phyloP scores from a whole-genome alignment of 2,329 filamentous ascomycete genomes.

The Fusarium solani-melongenae region DNA sequence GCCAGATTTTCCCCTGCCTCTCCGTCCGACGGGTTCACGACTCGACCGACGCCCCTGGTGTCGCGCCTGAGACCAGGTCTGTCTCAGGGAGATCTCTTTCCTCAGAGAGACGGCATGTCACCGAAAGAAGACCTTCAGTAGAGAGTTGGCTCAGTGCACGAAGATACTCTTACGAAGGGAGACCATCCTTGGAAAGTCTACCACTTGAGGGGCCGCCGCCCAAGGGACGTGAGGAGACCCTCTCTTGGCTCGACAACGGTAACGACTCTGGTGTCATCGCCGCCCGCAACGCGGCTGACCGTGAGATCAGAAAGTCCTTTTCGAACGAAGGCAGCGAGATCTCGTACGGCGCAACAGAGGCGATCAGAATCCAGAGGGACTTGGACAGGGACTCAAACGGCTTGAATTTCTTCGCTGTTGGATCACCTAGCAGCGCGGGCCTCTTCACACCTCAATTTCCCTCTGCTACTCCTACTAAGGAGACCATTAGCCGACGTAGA shows the following conservation, averaged over 20 bases:
- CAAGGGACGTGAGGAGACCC: not conserved
- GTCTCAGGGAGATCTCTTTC: not conserved
- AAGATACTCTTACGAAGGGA: not conserved
- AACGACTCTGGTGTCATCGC: not conserved
- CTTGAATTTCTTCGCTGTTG: not conserved
- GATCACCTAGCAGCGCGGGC: not conserved
- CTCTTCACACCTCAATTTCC: not conserved
- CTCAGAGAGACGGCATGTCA: not conserved
- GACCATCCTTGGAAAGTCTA: not conserved
- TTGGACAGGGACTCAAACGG: not conserved
- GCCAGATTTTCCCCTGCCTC: not conserved
- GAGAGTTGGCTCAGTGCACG: not conserved
- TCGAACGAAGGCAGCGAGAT: not conserved
- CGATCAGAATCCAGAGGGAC: not conserved
- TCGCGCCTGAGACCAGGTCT: not conserved
- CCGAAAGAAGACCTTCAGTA: not conserved
- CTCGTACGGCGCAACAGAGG: not conserved
- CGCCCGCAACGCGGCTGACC: slow-evolving; percentile 2
- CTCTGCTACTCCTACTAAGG: not conserved
- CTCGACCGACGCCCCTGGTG: not conserved
- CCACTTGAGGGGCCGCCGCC: not conserved
- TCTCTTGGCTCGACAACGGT: not conserved
- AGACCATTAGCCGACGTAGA: not conserved
- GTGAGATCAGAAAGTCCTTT: not conserved
- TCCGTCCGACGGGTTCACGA: not conserved